Evolutionary conservation across 352 stramenopile species (phyloP), one percentile per base, ranked within the genome.

Genomic region (Pythium oligandrum): DNA sequence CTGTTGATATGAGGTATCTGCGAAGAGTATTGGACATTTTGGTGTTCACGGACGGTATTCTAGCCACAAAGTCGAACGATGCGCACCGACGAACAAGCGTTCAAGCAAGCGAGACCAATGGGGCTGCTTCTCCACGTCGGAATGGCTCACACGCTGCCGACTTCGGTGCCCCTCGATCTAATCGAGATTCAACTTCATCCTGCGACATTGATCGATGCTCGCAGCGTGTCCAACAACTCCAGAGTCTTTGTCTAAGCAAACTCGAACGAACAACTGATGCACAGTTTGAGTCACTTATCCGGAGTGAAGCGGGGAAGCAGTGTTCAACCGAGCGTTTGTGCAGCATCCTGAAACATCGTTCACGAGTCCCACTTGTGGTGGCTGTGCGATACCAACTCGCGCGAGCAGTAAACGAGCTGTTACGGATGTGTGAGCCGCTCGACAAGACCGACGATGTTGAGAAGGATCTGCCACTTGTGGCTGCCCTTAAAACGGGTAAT

Each of bases 341-440:
- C 31, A 70, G 71, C n/a, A 70, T 94, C 31, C 44, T 92, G 36
- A 66, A 60, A 11, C 57, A 83, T 50, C 71, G 84, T 17, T 90
- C 82, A 0, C 64, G 75, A 40, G 74, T 72, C 0, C 81, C 84
- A 6, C 57, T 94, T 3, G 78, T 89, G 48, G 73, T 86, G 1
- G 81, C 84, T 3, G 77, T 94, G 30, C 74, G 82, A n/a, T 91
- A 91, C 49, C 78, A 94, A 33, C 63, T 92, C 26, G 75, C 74
- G 4, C 81, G 80, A 6, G 84, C 78, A 3, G 84, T 94, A n/a
- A 86, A 94, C 49, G 82, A 91, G 44, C 42, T 94, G 4, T 49
- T 94, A 38, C 63, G 67, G 9, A 53, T 72, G 7, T 74, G 71
- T 11, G 77, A 89, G 43, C 59, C 73, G 1, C 70, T 88, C 1